Base-by-base conservation (phyloP, 768 basidiomycete species). In the Boletus sp. region DNA sequence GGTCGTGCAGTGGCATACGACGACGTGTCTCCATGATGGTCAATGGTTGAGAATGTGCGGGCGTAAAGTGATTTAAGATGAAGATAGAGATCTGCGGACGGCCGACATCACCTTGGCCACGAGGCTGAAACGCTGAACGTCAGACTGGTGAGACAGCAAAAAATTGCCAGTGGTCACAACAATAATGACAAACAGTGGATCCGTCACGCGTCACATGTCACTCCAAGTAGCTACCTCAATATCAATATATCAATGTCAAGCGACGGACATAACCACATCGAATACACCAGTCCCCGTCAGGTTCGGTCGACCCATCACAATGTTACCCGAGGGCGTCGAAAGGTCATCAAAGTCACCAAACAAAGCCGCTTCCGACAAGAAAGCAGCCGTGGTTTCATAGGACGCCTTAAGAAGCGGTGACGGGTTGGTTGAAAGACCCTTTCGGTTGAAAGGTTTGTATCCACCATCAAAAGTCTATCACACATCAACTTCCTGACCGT, bases 401-500 rank as follows among this genome's bases (percentile, higher is more conserved):
- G 94, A 97, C 1, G 97, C 97, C 71, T 98, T 98, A 51, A 98
- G 83, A 38, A 98, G 79, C 8, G 96, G 93, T n/a, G 95, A 98
- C 25, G 93, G 85, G 71, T 92, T 93, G 42, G 87, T 83, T 23
- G 91, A 87, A 54, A 99, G 89, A 50, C 97, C 97, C 59, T 88
- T 92, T 42, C 97, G 88, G 72, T 98, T 99, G 77, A 98, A 99
- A 2, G 97, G 93, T 73, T 92, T 96, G 78, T 95, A 99, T 29
- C 89, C 93, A 30, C 97, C 97, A 51, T 98, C 95, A 69, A 93
- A 98, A 0, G 97, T 98, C 96, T 98, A 50, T 23, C 21, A 34
- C 35, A 11, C 27, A 29, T 59, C n/a, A 43, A 23, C 17, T 46
- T 21, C 11, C 37, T 23, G 38, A 37, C 30, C 25, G 48, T 54